Conservation (phyloP, 805 yeast genomes). For the Yarrowia deformans region DNA sequence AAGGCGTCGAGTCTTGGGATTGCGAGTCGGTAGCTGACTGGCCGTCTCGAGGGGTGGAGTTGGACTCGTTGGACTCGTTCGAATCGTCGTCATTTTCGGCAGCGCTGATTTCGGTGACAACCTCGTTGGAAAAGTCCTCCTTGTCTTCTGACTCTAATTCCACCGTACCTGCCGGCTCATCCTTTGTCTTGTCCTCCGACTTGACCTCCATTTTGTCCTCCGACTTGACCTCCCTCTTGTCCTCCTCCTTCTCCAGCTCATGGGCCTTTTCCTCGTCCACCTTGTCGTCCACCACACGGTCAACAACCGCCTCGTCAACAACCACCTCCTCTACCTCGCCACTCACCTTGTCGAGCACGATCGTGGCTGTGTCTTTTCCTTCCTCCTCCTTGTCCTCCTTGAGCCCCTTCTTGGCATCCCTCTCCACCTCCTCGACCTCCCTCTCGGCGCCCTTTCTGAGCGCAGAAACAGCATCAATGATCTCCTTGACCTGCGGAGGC, state of each 20-base stretch:
- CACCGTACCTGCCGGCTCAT: neutral
- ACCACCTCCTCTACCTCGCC: neutral
- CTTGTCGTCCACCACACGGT: too few relatives aligned
- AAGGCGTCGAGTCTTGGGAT: neutral
- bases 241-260: neutral
- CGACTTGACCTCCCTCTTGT: neutral
- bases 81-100: neutral
- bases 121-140: neutral
- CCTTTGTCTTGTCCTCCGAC: neutral
- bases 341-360: neutral
- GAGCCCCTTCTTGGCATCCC: neutral
- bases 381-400: neutral
- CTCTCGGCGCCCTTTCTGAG: slow-evolving; percentile 3
- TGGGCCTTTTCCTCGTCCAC: neutral
- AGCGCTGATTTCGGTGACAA: neutral
- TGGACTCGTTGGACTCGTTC: too few relatives aligned
- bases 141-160: too few relatives aligned
- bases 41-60: too few relatives aligned
- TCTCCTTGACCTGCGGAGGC: slow-evolving; percentile 44
- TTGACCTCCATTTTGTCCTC: neutral
- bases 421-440: neutral
- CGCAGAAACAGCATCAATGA: slow-evolving; percentile 41
- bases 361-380: neutral
- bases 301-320: too few relatives aligned
- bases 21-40: too few relatives aligned